Base-by-base conservation (phyloP, 2,329 filamentous ascomycete genomes). In the Botrytis deweyae region DNA sequence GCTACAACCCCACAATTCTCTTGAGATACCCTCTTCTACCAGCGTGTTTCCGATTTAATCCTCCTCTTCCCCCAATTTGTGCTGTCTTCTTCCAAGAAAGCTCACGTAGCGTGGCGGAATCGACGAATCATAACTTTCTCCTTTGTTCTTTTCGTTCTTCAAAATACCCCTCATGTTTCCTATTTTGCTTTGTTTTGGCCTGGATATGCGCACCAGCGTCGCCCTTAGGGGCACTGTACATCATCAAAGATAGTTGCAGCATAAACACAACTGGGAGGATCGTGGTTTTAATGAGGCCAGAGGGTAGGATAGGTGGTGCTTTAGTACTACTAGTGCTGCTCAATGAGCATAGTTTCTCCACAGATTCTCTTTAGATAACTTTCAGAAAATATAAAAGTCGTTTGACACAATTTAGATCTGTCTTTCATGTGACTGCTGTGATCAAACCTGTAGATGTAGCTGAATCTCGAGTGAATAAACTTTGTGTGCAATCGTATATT, bases 181-280 rank as follows among this genome's bases (percentile, higher is more conserved):
- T 70, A 33, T 12, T 58, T n/a, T 63, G 44, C 40, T 58, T 25
- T 74, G 18, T 46, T 70, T 62, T 14, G 4, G n/a, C 44, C 40
- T 70, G 55, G 68, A 58, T 42, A 58, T 67, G 4, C 42, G 12
- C 33, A 46, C 55, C 29, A 62, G 55, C 68, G 55, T 62, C 68
- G 52, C 40, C 55, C 9, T 70, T 62, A 46, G 55, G 58, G 68
- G 55, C 55, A 70, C 58, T 70, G 38, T 61, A 46, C 22, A 62
- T 62, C 58, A 46, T 62, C 42, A 70, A 20, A 18, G 65, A 67
- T 25, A 70, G 55, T 70, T 70, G 33, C 58, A 61, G 68, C 68
- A 70, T 59, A 62, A 62, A 70, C 38, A 70, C 38, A 62, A 38
- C 14, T 46, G 29, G 42, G 40, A 62, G n/a, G 29, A 44, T 70